A percentile compares a stretch with the other conserved stretches of the same genome.
Conservation (phyloP, 2,329 filamentous ascomycete genomes). For the Westerdykella ornata region DNA sequence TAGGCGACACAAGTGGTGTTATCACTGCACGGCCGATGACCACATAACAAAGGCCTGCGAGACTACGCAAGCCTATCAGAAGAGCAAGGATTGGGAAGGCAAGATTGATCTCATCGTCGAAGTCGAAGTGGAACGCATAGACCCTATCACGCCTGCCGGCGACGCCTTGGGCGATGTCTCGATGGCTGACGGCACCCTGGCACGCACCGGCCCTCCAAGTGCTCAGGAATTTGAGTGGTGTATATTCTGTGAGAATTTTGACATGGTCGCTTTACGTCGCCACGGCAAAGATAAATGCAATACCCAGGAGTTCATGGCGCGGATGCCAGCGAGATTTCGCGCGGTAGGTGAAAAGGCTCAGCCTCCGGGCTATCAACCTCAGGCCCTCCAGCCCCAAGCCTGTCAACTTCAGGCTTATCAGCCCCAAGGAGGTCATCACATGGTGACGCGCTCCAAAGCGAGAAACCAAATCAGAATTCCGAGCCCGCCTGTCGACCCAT, state of each 20-base stretch:
- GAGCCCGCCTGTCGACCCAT: too few species aligned
- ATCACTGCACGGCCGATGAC: slow-evolving; percentile 6
- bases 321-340: too few species aligned
- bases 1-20: slow-evolving; percentile 9
- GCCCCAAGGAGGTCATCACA: too few species aligned
- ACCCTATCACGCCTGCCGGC: not conserved
- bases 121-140: slow-evolving; percentile 1
- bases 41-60: slow-evolving; percentile 6
- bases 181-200: not conserved
- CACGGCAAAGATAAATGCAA: too few species aligned
- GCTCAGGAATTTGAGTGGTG: slow-evolving; percentile 7
- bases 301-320: too few species aligned
- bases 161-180: slow-evolving; percentile 1
- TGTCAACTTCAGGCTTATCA: too few species aligned
- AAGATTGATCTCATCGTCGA: slow-evolving; percentile 4
- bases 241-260: slow-evolving; percentile 10
- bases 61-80: not conserved
- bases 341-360: too few species aligned
- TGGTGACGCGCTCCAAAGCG: too few species aligned
- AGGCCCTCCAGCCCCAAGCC: too few species aligned
- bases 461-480: too few species aligned
- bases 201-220: not conserved
- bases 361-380: too few species aligned
- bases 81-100: slow-evolving; percentile 3
- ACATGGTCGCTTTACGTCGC: not conserved